A percentile compares a stretch with the other conserved stretches of the same genome.
Conservation (phyloP, 768 basidiomycete genomes). For the Kwoniella bestiolae region DNA sequence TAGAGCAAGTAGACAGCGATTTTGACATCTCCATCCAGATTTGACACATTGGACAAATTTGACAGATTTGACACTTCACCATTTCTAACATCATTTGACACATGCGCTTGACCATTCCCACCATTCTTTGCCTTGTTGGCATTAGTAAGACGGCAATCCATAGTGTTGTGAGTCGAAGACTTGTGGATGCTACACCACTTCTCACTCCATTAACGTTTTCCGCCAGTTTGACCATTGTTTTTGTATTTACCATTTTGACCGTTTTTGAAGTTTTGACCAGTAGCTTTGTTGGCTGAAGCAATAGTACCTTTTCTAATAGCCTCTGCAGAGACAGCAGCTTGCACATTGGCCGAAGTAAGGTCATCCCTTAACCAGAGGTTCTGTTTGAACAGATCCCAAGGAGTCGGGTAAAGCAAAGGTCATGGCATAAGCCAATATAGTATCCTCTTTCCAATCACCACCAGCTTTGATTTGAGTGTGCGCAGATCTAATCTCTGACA, state of each 20-base stretch:
- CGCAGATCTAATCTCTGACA: conserved; percentile 22
- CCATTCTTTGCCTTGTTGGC: neutral
- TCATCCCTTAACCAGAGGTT: conserved; percentile 21
- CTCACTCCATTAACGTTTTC: neutral
- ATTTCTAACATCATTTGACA: neutral
- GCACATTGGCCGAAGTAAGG: conserved; percentile 4
- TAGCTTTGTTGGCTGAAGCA: conserved; percentile 1
- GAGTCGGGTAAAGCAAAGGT: conserved; percentile 24
- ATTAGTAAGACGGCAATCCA: conserved; percentile 5
- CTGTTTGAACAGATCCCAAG: conserved; percentile 19
- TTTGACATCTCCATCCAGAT: too few relatives aligned
- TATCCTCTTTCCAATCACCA: too few relatives aligned
- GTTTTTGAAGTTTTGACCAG: neutral
- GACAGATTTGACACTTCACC: too few relatives aligned
- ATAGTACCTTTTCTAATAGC: neutral
- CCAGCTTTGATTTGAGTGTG: conserved; percentile 25
- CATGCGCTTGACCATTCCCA: neutral
- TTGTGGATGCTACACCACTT: conserved; percentile 10
- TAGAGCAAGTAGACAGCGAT: too few relatives aligned
- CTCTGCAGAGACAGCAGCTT: conserved; percentile 7
- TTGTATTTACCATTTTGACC: neutral
- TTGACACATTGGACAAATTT: too few relatives aligned
- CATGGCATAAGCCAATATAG: conserved; percentile 29
- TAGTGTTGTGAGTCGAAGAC: neutral
- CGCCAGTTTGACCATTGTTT: too few relatives aligned